Conservation (phyloP, 257 asterid species). For the Galeopsis tetrahit region DNA sequence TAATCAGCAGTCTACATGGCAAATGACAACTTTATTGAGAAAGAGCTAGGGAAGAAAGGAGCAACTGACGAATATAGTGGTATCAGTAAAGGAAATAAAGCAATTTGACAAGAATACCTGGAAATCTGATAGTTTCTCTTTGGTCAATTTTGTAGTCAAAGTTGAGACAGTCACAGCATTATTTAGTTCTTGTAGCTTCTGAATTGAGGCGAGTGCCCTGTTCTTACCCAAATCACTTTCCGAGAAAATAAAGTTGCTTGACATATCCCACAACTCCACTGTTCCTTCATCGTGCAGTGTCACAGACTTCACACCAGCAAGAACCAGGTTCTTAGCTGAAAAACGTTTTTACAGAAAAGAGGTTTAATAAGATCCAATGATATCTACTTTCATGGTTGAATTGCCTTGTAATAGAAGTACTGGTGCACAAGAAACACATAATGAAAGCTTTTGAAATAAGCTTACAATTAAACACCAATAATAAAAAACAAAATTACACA, state of each 20-base stretch:
- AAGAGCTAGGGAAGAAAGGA: neutral
- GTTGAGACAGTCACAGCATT: conserved; percentile 80
- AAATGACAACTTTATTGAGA: neutral
- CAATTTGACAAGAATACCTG: conserved; percentile 54
- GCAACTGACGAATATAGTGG: neutral
- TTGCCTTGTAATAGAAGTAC: conserved; percentile 2
- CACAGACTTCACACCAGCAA: conserved; percentile 97
- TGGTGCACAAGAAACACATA: conserved; percentile 18
- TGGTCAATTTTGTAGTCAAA: conserved; percentile 67
- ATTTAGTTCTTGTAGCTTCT: conserved; percentile 88
- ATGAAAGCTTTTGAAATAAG: neutral
- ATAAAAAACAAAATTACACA: neutral
- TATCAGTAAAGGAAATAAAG: neutral
- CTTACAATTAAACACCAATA: conserved; percentile 18
- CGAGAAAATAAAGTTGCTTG: conserved; percentile 81
- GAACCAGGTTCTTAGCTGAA: conserved; percentile 92
- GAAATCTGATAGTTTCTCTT: conserved; percentile 70
- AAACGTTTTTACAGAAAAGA: conserved; percentile 36
- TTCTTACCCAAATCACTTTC: conserved; percentile 88
- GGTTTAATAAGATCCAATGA: conserved; percentile 15
- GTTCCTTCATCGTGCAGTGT: conserved; percentile 85
- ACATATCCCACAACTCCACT: conserved; percentile 90
- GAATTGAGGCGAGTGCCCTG: conserved; percentile 87
- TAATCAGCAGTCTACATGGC: neutral
- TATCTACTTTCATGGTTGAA: conserved; percentile 3